Conservation (phyloP, 2,329 filamentous ascomycete species). For the Microthyrium microscopicum region DNA sequence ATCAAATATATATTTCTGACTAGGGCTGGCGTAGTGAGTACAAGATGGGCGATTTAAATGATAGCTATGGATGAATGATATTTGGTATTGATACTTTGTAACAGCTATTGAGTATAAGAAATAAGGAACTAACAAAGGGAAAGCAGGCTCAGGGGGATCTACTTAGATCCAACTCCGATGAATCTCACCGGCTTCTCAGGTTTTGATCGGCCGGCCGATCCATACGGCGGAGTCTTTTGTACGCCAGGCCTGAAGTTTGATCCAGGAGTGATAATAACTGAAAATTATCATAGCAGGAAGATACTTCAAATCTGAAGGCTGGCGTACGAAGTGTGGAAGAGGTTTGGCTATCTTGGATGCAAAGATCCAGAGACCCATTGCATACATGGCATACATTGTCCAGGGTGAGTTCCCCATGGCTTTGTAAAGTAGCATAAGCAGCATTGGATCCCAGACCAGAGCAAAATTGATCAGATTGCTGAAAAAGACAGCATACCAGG, state of each 20-base stretch:
- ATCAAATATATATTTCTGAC: too few relatives aligned
- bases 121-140: too few relatives aligned
- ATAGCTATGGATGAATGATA: too few relatives aligned
- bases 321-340: slow-evolving; percentile 31
- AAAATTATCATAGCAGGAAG: slow-evolving; percentile 36
- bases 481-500: slow-evolving; percentile 39
- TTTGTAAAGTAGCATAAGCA: slow-evolving; percentile 12
- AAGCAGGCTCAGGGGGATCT: too few relatives aligned
- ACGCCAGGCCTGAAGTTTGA: slow-evolving; percentile 45
- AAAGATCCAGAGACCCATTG: slow-evolving; percentile 28
- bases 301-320: slow-evolving; percentile 36
- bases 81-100: too few relatives aligned
- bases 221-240: too few relatives aligned
- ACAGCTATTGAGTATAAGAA: too few relatives aligned
- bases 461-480: slow-evolving; percentile 40
- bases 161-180: too few relatives aligned
- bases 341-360: slow-evolving; percentile 42
- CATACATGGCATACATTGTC: neutral
- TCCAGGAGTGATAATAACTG: slow-evolving; percentile 38
- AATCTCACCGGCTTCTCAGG: too few relatives aligned
- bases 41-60: too few relatives aligned
- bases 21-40: too few relatives aligned
- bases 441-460: slow-evolving; percentile 30
- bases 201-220: too few relatives aligned
- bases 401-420: slow-evolving; percentile 6